Base-by-base conservation (phyloP, 108 stramenopile species). In the Bacterosira constricta region DNA sequence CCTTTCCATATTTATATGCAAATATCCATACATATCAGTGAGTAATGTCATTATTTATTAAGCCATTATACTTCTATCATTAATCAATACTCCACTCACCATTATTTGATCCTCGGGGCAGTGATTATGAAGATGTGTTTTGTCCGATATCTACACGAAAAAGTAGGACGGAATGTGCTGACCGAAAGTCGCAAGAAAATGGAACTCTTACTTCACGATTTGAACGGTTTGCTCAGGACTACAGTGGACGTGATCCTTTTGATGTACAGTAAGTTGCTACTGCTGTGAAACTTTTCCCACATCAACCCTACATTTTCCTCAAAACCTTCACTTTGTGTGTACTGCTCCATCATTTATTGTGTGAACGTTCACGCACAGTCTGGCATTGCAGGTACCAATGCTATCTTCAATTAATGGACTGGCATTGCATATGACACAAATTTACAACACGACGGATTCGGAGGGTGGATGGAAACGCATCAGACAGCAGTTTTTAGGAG, bases 391-490 rank as follows among this genome's bases (percentile, higher is more conserved):
- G 13, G 78, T 63, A 0, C 71, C 78, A 3, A 60, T 79, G 59
- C 59, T 79, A 5, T 67, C 66, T 3, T 53, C 49, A n/a, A 18
- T 8, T 0, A 45, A 66, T 57, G 70, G 78, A 27, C 17, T 38
- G 12, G 59, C 78, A 6, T 30, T 78, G 5, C 63, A 66, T 45
- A 31, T 78, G 7, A 78, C 69, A 34, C 62, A 78, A 54, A 70
- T 69, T 50, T 78, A 78, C 77, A 78, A 78, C 42, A 71, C 70
- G n/a, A 67, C 59, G 7, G 65, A 67, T 62, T 31, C 42, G 12
- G 45, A 71, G 11, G 46, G 55, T 13, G 63, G 36, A 11, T 71
- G 69, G 69, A 50, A 54, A 32, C 1, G 35, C 17, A 79, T 66
- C 25, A 36, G 56, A 23, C 30, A 18, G n/a, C 42, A 66, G 39